Evolutionary conservation across 768 basidiomycete genomes (phyloP).

Genomic region (Leccinum boreale): DNA sequence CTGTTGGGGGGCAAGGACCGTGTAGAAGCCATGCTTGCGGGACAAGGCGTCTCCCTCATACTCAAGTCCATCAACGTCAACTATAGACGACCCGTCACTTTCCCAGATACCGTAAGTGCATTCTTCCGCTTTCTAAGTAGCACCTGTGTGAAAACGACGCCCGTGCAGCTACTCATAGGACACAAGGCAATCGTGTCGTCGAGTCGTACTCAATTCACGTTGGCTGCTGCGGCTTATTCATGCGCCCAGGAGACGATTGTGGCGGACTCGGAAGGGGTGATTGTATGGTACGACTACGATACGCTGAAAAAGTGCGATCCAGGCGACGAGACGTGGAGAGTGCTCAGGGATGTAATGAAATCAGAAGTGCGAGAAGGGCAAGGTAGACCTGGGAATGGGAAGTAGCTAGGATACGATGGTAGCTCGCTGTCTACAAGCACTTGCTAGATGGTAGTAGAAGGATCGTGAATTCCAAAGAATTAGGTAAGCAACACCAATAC

Average conservation of each 20-base stretch:
- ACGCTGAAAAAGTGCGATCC: constrained; percentile 61
- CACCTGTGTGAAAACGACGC: neutral
- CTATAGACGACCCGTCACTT: constrained; percentile 69
- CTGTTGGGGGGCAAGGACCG: constrained; percentile 57
- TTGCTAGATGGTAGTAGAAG: constrained; percentile 11
- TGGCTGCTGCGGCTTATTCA: constrained; percentile 60
- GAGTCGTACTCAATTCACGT: constrained; percentile 44
- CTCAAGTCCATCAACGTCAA: constrained; percentile 67
- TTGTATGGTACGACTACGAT: constrained; percentile 82
- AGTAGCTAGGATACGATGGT: neutral
- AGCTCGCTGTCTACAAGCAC: neutral
- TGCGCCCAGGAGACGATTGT: constrained; percentile 60
- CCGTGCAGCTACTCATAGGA: constrained; percentile 56
- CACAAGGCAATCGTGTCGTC: constrained; percentile 47
- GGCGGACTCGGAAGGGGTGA: constrained; percentile 56
- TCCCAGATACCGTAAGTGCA: constrained; percentile 65
- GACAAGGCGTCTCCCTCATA: constrained; percentile 67
- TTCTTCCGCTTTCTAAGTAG: constrained; percentile 1
- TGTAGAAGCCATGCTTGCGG: constrained; percentile 57
- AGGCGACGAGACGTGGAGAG: constrained; percentile 44
- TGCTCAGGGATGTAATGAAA: constrained; percentile 22
- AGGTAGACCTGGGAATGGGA: neutral
- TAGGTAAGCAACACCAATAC: constrained; percentile 12
- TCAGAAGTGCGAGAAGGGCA: constrained; percentile 19
- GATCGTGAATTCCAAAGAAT: constrained; percentile 12